These are phyloP conservation scores for Wickerhamiella domercqiae DNA, from an alignment of 805 yeast genomes.

Conservation along the genomic window DNA sequence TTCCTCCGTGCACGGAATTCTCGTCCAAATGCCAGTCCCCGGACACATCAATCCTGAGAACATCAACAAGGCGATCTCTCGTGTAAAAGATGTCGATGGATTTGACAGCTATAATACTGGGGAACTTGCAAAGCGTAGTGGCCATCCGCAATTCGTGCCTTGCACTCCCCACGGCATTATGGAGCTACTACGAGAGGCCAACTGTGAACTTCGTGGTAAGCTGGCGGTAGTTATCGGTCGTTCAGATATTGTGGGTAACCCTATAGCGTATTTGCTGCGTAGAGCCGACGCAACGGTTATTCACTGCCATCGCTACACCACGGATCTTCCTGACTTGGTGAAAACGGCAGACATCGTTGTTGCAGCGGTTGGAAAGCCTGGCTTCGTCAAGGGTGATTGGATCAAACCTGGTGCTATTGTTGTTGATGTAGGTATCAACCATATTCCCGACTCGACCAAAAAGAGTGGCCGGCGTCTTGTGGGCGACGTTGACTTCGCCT, in stretches of 20 bases:
- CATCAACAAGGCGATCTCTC: constrained; percentile 64
- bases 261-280: constrained; percentile 71
- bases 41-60: constrained; percentile 59
- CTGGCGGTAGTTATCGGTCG: constrained; percentile 86
- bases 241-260: constrained; percentile 94
- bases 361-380: constrained; percentile 81
- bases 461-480: constrained; percentile 71
- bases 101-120: constrained; percentile 81
- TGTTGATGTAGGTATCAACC: constrained; percentile 91
- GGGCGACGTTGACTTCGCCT: constrained; percentile 78
- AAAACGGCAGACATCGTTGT: constrained; percentile 76
- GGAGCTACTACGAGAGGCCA: constrained; percentile 55
- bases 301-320: constrained; percentile 62
- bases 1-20: constrained; percentile 64
- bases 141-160: constrained; percentile 69
- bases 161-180: constrained; percentile 94
- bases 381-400: constrained; percentile 75
- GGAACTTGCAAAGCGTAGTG: constrained; percentile 77
- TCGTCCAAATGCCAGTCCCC: constrained; percentile 87
- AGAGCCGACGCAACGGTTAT: constrained; percentile 78
- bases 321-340: constrained; percentile 42
- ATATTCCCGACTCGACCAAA: constrained; percentile 54
- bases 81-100: constrained; percentile 89
- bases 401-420: constrained; percentile 76
- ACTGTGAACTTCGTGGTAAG: constrained; percentile 54